Evolutionary conservation across 345 rosid species (phyloP), one percentile per base, ranked within the genome.

Genomic region (Euphorbia pulcherrima): DNA sequence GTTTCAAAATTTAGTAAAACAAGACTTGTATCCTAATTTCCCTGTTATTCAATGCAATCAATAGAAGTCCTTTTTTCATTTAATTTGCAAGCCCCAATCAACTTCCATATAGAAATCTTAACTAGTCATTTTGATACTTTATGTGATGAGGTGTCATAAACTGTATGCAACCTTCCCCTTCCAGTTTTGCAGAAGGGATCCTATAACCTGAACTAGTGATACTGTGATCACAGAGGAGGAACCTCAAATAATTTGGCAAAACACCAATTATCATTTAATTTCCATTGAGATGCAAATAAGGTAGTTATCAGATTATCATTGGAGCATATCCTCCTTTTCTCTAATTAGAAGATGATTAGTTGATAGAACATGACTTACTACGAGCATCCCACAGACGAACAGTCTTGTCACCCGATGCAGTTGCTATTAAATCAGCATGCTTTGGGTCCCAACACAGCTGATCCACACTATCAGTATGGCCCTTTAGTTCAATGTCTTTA

Each of bases 361-460:
- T 3, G 60, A 44, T 0, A 35, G 51, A n/a, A 29, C 44, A 69
- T 47, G 68, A 86, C 97, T 84, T 83, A 94, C 97, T 92, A 17
- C 97, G 97, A 71, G 95, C 96, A 81, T 94, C 99, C 99, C 99
- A 95, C 47, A 95, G 77, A 58, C 99, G 89, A 65, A 95, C 97
- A 20, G 97, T 95, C 83, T 90, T 90, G 83, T 95, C 97, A 0
- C 99, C 99, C 2, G 99, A 92, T 11, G 99, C 99, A 27, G 97
- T 95, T 21, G 97, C 97, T 75, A 92, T 82, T 40, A 92, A 77
- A 81, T 95, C 99, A 46, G 92, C 80, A 79, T 92, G 99, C 73
- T 90, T 92, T 0, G 99, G 97, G 62, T 92, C 99, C 99, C 99
- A 95, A 75, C 99, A 95, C 14, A 95, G 83, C 81, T 95, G 99